phyloP scores from a whole-genome alignment of 768 basidiomycete genomes.

The Pleurotus eryngii region DNA sequence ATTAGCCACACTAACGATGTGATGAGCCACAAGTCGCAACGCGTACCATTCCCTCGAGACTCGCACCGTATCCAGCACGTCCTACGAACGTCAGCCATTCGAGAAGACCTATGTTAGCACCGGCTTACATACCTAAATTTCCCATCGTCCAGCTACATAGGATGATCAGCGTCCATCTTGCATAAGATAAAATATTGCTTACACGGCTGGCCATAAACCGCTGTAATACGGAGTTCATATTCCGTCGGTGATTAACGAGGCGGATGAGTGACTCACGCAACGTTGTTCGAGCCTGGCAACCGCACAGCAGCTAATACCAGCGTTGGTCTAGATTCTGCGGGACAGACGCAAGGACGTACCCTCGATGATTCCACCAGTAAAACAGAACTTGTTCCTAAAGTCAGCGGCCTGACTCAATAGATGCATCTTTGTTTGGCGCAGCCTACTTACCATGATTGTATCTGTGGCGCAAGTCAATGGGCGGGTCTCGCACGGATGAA shows the following conservation, averaged over 20 bases:
- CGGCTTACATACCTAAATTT: slow-evolving; percentile 46
- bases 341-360: slow-evolving; percentile 15
- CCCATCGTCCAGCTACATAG: slow-evolving; percentile 37
- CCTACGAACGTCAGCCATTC: slow-evolving; percentile 25
- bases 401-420: background rate
- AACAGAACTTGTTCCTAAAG: slow-evolving; percentile 61
- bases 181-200: background rate
- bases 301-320: slow-evolving; percentile 26
- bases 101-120: background rate
- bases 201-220: slow-evolving; percentile 37
- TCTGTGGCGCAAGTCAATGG: slow-evolving; percentile 15
- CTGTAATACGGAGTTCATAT: slow-evolving; percentile 7
- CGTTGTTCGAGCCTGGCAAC: slow-evolving; percentile 39
- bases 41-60: slow-evolving; percentile 57
- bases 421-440: background rate
- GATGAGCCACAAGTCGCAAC: background rate
- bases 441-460: slow-evolving; percentile 28
- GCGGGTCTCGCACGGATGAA: no score
- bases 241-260: slow-evolving; percentile 7
- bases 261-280: slow-evolving; percentile 1
- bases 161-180: background rate
- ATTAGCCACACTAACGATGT: no score
- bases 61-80: slow-evolving; percentile 71
- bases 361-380: slow-evolving; percentile 73
- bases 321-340: slow-evolving; percentile 13